These are phyloP conservation scores for Kurtzmaniella natalensis DNA, from an alignment of 1,139 yeast genomes.

Conservation along the genomic window DNA sequence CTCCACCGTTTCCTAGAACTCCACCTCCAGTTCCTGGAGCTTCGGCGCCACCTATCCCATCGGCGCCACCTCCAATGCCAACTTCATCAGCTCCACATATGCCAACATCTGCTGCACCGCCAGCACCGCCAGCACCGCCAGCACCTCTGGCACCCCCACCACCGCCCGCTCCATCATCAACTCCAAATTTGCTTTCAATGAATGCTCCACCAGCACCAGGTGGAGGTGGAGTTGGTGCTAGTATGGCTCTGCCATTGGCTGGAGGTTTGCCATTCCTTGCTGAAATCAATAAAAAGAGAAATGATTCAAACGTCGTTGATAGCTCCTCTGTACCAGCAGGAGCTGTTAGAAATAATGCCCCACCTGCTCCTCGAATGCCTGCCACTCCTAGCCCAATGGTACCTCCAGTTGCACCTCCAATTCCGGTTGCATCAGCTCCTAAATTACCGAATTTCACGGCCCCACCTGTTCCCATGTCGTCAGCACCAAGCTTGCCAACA, in stretches of 20 bases:
- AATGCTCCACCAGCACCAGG: conserved; percentile 7
- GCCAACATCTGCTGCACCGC: conserved; percentile 12
- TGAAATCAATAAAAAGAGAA: conserved; percentile 52
- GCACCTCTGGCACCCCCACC: conserved; percentile 13
- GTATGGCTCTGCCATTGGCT: conserved; percentile 15
- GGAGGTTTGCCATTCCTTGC: conserved; percentile 47
- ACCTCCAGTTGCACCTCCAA: conserved; percentile 9
- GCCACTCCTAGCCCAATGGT: conserved; percentile 12
- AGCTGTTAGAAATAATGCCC: conserved; percentile 8
- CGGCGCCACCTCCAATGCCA: conserved; percentile 11
- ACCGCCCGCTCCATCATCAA: conserved; percentile 10
- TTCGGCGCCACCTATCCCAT: conserved; percentile 14
- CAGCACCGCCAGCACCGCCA: conserved; percentile 17
- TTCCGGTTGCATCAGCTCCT: conserved; percentile 8
- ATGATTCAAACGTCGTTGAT: conserved; percentile 60
- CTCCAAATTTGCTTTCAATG: too few relatives aligned
- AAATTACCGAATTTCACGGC: conserved; percentile 7
- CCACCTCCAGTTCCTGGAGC: conserved; percentile 15
- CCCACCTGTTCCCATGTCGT: conserved; percentile 9
- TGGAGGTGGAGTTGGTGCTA: conserved; percentile 8
- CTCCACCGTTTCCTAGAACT: conserved; percentile 12
- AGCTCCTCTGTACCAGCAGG: conserved; percentile 6
- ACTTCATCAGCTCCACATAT: conserved; percentile 17
- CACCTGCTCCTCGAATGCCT: conserved; percentile 19
- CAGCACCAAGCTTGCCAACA: conserved; percentile 12